Evolutionary conservation across 2,329 filamentous ascomycete species (phyloP).

Genomic region (Fusarium luffae): DNA sequence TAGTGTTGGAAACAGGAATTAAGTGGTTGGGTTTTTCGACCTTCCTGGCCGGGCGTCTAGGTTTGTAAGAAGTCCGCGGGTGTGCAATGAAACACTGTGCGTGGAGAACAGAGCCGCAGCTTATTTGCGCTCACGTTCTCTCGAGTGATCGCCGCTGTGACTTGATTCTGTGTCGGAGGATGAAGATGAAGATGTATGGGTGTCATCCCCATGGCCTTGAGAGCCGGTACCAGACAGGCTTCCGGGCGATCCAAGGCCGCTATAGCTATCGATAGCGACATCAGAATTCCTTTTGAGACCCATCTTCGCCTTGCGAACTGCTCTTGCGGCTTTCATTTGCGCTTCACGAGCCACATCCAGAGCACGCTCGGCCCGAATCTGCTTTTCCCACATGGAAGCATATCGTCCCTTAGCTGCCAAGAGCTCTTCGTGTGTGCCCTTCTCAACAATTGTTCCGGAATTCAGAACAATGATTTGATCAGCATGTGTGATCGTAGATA

Average conservation of each 20-base stretch:
- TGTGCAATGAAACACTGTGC: not conserved
- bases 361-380: conserved; percentile 81
- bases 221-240: conserved; percentile 54
- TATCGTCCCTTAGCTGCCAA: conserved; percentile 78
- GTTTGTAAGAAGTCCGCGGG: not conserved
- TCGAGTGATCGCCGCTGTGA: conserved; percentile 46
- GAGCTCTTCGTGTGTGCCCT: conserved; percentile 82
- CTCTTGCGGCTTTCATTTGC: conserved; percentile 50
- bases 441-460: conserved; percentile 80
- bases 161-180: conserved; percentile 55
- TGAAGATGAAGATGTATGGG: conserved; percentile 49
- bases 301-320: conserved; percentile 63
- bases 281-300: conserved; percentile 53
- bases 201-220: conserved; percentile 50
- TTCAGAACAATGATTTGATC: conserved; percentile 86
- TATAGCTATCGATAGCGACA: conserved; percentile 59
- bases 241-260: conserved; percentile 58
- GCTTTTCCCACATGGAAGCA: conserved; percentile 88
- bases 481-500: conserved; percentile 87
- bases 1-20: conserved; percentile 13
- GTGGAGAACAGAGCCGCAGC: not conserved
- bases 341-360: conserved; percentile 52
- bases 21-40: conserved; percentile 1
- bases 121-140: conserved; percentile 41
- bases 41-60: not conserved